Base-by-base conservation (phyloP, 2,329 filamentous ascomycete species). In the Exophiala viscosa region DNA sequence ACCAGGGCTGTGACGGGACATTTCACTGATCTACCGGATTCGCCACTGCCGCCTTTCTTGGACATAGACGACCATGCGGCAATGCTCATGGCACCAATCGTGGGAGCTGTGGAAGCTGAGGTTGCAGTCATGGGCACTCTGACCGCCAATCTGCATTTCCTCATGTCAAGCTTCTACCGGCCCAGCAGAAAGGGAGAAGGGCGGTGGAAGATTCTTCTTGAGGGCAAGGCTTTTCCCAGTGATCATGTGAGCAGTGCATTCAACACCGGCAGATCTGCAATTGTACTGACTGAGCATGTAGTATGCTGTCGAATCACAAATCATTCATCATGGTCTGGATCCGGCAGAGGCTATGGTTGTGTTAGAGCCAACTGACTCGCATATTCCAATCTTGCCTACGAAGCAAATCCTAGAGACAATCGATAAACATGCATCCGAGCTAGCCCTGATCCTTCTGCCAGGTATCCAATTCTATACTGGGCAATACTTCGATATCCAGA, bases 391-490 rank as follows among this genome's bases (percentile, higher is more conserved):
- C 54, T 77, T 95, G 44, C 77, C 80, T 1, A 95, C 87, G 0
- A 79, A 85, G 40, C 76, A 84, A 58, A 87, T 96, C 36, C 75
- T 93, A 8, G 76, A 79, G 6, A 75, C 82, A 3, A 95, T 96
- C 60, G 86, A 90, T 56, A 73, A 83, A 54, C 85, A 96, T 65
- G 87, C 86, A 41, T 77, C 82, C 1, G 81, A 81, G 5, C 84
- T 88, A 0, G 88, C 90, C 1, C 71, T 96, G 7, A 72, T 96
- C 1, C 79, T 96, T 3, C 81, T 96, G 0, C 89, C 90, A 0
- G 91, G 88, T 8, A 86, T 96, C 38, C 90, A 96, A 67, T 96
- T 90, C 74, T 96, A 95, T 72, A 93, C 87, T 0, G 90, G 90
- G 49, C 91, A 96, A 68, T 82, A 87, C 51, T 87, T 96, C 62